Conservation (phyloP, 352 stramenopile species). For the Pythium insidiosum region DNA sequence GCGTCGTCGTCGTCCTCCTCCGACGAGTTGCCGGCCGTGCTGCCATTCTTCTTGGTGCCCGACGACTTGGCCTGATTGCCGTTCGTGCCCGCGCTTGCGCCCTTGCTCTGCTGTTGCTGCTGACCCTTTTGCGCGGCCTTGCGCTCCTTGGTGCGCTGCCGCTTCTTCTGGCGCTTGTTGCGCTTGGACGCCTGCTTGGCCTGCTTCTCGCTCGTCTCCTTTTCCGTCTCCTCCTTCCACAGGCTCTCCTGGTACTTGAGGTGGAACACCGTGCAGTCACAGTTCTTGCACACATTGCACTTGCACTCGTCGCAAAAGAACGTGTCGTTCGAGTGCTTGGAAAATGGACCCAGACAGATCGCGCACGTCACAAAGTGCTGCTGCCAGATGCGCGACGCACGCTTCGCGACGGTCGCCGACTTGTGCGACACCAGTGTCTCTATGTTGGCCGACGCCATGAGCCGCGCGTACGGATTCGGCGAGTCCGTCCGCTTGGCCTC, state of each 20-base stretch:
- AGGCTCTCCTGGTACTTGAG: conserved; percentile 96
- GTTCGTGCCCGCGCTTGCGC: too few species aligned
- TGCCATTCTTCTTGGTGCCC: conserved; percentile 25
- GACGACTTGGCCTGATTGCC: conserved; percentile 20
- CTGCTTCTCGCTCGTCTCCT: conserved; percentile 87
- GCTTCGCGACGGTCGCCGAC: conserved; percentile 92
- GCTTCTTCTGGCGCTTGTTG: conserved; percentile 82
- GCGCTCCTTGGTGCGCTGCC: conserved; percentile 73
- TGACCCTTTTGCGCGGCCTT: conserved; percentile 60
- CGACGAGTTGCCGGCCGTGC: conserved; percentile 35
- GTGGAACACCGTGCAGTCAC: conserved; percentile 97
- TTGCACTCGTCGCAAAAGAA: conserved; percentile 98
- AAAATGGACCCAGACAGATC: conserved; percentile 94
- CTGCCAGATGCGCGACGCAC: conserved; percentile 95
- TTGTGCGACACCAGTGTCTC: conserved; percentile 92
- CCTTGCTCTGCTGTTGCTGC: conserved; percentile 13
- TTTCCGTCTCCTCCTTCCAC: conserved; percentile 92
- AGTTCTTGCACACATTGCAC: conserved; percentile 96
- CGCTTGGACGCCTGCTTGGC: conserved; percentile 81
- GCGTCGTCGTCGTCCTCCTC: conserved; percentile 22
- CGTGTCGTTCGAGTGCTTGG: conserved; percentile 90
- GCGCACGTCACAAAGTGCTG: conserved; percentile 97
- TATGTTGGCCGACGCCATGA: conserved; percentile 89
- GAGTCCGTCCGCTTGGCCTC: conserved; percentile 78
- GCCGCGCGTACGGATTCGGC: conserved; percentile 84